Conservation (phyloP, 2,329 filamentous ascomycete genomes). For the Neopestalotiopsis rosae region DNA sequence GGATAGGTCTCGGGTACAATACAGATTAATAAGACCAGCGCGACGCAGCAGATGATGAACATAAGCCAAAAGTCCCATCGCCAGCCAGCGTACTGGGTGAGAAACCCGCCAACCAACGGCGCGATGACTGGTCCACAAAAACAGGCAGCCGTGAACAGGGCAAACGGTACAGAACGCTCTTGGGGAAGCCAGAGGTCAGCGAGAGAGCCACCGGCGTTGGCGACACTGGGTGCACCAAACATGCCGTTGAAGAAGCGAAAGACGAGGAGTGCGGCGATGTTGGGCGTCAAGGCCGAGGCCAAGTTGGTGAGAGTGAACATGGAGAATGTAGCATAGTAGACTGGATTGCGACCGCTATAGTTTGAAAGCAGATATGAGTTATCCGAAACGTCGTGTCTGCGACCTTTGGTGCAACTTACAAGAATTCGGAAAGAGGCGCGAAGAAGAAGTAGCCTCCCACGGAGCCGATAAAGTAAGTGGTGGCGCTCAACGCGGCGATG, state of each 20-base stretch:
- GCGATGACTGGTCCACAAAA: slow-evolving; percentile 4
- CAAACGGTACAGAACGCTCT: slow-evolving; percentile 40
- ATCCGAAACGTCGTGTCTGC: not conserved
- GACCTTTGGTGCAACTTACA: not conserved
- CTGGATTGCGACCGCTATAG: not conserved
- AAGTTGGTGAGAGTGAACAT: slow-evolving; percentile 28
- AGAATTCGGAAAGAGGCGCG: slow-evolving; percentile 13
- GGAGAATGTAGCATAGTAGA: not conserved
- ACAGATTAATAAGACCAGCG: slow-evolving; percentile 31
- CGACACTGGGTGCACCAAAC: slow-evolving; percentile 47
- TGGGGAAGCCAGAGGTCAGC: slow-evolving; percentile 47
- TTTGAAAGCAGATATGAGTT: not conserved
- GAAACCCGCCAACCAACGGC: slow-evolving; percentile 23
- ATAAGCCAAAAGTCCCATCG: slow-evolving; percentile 45
- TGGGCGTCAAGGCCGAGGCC: slow-evolving; percentile 56
- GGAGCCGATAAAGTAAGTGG: slow-evolving; percentile 9
- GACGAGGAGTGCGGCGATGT: slow-evolving; percentile 28
- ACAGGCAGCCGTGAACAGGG: slow-evolving; percentile 36
- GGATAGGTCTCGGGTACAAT: slow-evolving; percentile 42
- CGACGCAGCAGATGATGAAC: slow-evolving; percentile 43
- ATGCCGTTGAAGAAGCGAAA: slow-evolving; percentile 50
- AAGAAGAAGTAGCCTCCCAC: not conserved
- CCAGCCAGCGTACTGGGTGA: slow-evolving; percentile 18
- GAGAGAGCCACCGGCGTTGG: slow-evolving; percentile 47
- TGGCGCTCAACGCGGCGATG: not conserved